These are phyloP conservation scores for Epichloe elymi DNA, from an alignment of 2,329 filamentous ascomycete genomes.

Conservation along the genomic window DNA sequence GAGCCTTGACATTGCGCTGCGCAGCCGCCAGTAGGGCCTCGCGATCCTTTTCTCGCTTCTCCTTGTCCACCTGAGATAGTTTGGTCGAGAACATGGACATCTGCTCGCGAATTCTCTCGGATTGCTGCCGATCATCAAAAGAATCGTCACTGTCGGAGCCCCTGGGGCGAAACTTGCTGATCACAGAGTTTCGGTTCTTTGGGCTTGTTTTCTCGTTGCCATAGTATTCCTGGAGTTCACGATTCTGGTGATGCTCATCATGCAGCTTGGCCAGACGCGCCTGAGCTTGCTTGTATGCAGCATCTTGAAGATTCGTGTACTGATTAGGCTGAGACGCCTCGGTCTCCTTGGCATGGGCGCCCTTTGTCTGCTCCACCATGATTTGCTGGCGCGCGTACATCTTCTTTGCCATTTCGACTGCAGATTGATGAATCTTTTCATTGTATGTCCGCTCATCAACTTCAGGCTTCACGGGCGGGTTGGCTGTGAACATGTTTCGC, in stretches of 20 bases:
- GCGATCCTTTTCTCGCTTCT: slow-evolving; percentile 64
- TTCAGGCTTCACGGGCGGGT: slow-evolving; percentile 59
- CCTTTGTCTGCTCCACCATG: slow-evolving; percentile 38
- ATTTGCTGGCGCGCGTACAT: slow-evolving; percentile 66
- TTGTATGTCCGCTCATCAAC: slow-evolving; percentile 59
- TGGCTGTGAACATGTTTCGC: slow-evolving; percentile 64
- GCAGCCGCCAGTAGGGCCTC: slow-evolving; percentile 64
- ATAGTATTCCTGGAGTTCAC: slow-evolving; percentile 66
- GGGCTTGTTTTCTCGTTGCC: slow-evolving; percentile 32
- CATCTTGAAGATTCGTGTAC: slow-evolving; percentile 62
- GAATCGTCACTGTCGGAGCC: slow-evolving; percentile 52
- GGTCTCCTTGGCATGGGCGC: slow-evolving; percentile 20
- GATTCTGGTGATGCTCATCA: slow-evolving; percentile 49
- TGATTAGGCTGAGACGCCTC: slow-evolving; percentile 34
- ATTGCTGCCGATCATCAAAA: slow-evolving; percentile 52
- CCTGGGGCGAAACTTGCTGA: slow-evolving; percentile 45
- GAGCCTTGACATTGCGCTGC: slow-evolving; percentile 71
- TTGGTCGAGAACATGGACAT: slow-evolving; percentile 66
- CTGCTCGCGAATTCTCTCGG: slow-evolving; percentile 59
- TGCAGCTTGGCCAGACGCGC: slow-evolving; percentile 73
- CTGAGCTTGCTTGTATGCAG: slow-evolving; percentile 73
- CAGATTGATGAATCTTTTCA: slow-evolving; percentile 66
- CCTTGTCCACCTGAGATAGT: slow-evolving; percentile 53
- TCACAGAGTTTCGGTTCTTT: slow-evolving; percentile 33
- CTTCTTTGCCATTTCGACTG: slow-evolving; percentile 76